Percentiles rank a stretch among this genome's conserved stretches.
phyloP scores from a whole-genome alignment of 768 basidiomycete genomes.

The Fomitopsis serialis region DNA sequence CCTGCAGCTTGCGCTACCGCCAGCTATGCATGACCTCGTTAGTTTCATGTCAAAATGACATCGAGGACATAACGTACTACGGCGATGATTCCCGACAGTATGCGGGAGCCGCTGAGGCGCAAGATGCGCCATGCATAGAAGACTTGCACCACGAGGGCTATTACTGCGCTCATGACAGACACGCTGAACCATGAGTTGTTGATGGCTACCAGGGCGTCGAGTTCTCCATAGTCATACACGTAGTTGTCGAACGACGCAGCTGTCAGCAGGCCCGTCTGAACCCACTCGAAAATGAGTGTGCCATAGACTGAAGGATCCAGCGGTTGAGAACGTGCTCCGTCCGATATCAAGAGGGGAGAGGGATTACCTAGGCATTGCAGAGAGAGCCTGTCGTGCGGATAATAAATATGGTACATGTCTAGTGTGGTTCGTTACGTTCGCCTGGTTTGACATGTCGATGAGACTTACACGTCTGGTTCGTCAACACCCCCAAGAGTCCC shows the following conservation, averaged over 20 bases:
- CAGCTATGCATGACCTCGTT: neutral
- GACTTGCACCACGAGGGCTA: slow-evolving; percentile 5
- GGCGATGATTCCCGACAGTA: neutral
- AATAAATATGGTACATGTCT: slow-evolving; percentile 1
- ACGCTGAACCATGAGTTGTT: slow-evolving; percentile 3
- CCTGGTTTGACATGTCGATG: neutral
- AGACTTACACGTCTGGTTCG: neutral
- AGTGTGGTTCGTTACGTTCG: neutral
- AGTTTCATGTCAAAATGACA: neutral
- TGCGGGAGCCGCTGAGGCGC: neutral
- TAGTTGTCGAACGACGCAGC: neutral
- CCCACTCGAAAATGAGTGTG: slow-evolving; percentile 1
- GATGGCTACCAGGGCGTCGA: neutral
- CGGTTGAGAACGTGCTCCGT: too few species aligned
- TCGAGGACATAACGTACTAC: neutral
- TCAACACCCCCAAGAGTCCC: neutral
- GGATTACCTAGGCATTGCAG: neutral
- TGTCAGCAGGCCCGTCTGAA: slow-evolving; percentile 1
- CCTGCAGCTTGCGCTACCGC: neutral
- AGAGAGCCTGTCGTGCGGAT: neutral
- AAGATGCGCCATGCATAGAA: slow-evolving; percentile 7
- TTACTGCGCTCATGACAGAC: neutral
- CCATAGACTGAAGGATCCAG: slow-evolving; percentile 6
- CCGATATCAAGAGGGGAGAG: neutral
- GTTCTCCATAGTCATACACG: neutral